Base-by-base conservation (phyloP, 2,329 filamentous ascomycete genomes). In the Fusarium redolens region DNA sequence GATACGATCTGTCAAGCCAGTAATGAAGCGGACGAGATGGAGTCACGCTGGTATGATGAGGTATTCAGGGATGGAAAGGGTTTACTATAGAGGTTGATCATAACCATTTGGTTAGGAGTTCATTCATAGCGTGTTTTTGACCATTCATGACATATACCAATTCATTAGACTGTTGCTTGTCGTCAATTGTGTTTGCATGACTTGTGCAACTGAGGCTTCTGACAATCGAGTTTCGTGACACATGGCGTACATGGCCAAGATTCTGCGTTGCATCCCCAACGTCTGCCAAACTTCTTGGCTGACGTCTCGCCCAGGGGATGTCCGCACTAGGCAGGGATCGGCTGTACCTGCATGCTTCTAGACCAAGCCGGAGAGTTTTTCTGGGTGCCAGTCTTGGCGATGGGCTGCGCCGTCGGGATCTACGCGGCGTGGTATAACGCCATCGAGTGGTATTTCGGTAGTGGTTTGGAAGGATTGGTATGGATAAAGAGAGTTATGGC, bases 11-110 rank as follows among this genome's bases (percentile, higher is more conserved):
- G 74, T 14, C 69, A 50, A 41, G 52, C 68, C 33, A 71, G 59
- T 47, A 68, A 76, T 37, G 62, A 59, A 22, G 64, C 45, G 6
- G 55, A 47, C 6, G 73, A 75, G 33, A 30, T 41, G 2, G 51
- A 73, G 13, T 40, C 31, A 17, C 71, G 25, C 28, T 76, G 74
- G 74, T 76, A 76, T 20, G 66, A 76, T 14, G 74, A 76, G 33
- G 74, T 76, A 22, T 76, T 76, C 33, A 61, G 74, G n/a, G 74
- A 76, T 35, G 66, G 67, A 7, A 75, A 65, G 40, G 74, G 74
- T n/a, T 41, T 66, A 48, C 47, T 73, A 50, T 73, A 68, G 47
- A 67, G 48, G 38, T 40, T 52, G 30, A 20, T 62, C 54, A 52
- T 33, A 22, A 55, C 57, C 65, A 57, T 69, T 64, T 61, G 58